A percentile compares a stretch with the other conserved stretches of the same genome.
Evolutionary conservation across 2,329 filamentous ascomycete species (phyloP).

Genomic region (Microsporum audouinii): DNA sequence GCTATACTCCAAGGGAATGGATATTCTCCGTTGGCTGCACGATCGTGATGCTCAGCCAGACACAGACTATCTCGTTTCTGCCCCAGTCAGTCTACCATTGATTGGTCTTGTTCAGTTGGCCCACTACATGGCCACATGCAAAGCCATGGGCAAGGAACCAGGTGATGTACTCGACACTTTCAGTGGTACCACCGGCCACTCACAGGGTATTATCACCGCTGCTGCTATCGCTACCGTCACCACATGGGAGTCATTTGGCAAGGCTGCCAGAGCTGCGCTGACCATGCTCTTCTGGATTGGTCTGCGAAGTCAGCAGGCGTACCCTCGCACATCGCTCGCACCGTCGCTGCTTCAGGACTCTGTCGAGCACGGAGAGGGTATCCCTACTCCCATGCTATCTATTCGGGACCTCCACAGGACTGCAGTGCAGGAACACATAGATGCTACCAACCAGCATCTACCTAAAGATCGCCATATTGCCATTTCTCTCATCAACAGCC

Average conservation of each 20-base stretch:
- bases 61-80: constrained; percentile 84
- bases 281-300: constrained; percentile 98
- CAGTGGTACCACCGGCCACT: constrained; percentile 85
- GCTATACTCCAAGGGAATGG: constrained; percentile 92
- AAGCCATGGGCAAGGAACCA: constrained; percentile 77
- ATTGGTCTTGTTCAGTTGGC: constrained; percentile 94
- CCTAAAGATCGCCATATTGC: constrained; percentile 85
- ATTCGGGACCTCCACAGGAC: constrained; percentile 82
- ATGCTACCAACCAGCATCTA: constrained; percentile 92
- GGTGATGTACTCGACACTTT: constrained; percentile 77
- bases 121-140: constrained; percentile 90
- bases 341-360: constrained; percentile 88
- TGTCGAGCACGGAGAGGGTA: constrained; percentile 85
- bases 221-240: constrained; percentile 82
- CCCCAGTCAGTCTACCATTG: constrained; percentile 87
- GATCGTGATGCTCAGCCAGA: constrained; percentile 83
- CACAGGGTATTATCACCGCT: constrained; percentile 88
- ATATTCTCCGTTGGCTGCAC: constrained; percentile 87
- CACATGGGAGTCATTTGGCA: constrained; percentile 84
- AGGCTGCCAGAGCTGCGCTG: constrained; percentile 65
- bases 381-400: constrained; percentile 92
- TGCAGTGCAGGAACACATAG: constrained; percentile 90
- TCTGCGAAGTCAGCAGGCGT: constrained; percentile 90
- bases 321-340: constrained; percentile 85
- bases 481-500: constrained; percentile 93